These are phyloP conservation scores for Beauveria sp. DNA, from an alignment of 2,329 filamentous ascomycete species.

Conservation along the genomic window DNA sequence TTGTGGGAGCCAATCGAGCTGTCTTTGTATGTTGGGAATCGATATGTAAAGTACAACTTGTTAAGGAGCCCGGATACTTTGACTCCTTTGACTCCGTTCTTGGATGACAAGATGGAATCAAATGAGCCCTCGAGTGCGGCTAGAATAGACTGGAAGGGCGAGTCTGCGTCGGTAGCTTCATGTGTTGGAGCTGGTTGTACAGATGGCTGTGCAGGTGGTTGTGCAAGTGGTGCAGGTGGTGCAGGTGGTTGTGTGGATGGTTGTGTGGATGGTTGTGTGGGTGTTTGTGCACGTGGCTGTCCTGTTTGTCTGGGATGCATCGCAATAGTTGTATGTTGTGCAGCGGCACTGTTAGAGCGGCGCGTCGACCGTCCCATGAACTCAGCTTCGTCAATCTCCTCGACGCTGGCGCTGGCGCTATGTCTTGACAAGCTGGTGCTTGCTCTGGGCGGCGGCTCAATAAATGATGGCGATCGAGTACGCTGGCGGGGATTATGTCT, in stretches of 20 bases:
- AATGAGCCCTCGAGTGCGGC: not conserved
- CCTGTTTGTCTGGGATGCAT: not conserved
- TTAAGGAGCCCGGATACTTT: constrained; percentile 17
- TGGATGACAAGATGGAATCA: constrained; percentile 1
- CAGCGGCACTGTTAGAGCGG: not conserved
- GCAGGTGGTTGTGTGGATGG: too few species aligned
- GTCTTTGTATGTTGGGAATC: constrained; percentile 22
- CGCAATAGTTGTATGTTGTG: not conserved
- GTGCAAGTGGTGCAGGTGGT: not conserved
- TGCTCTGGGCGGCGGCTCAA: not conserved
- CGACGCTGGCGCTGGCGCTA: constrained; percentile 14
- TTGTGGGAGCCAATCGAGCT: constrained; percentile 27
- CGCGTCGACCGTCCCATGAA: not conserved
- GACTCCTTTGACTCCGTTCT: constrained; percentile 16
- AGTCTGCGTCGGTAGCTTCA: not conserved
- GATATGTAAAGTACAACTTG: constrained; percentile 26
- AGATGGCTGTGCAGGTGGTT: not conserved
- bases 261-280: too few species aligned
- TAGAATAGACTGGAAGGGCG: constrained; percentile 1
- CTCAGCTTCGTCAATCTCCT: constrained; percentile 7
- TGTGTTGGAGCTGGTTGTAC: not conserved
- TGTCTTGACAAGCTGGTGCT: constrained; percentile 10
- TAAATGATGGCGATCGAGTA: not conserved
- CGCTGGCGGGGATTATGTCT: constrained; percentile 17
- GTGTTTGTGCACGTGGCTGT: too few species aligned